These are phyloP conservation scores for Isatis tinctoria DNA, from an alignment of 345 rosid species.

Conservation along the genomic window DNA sequence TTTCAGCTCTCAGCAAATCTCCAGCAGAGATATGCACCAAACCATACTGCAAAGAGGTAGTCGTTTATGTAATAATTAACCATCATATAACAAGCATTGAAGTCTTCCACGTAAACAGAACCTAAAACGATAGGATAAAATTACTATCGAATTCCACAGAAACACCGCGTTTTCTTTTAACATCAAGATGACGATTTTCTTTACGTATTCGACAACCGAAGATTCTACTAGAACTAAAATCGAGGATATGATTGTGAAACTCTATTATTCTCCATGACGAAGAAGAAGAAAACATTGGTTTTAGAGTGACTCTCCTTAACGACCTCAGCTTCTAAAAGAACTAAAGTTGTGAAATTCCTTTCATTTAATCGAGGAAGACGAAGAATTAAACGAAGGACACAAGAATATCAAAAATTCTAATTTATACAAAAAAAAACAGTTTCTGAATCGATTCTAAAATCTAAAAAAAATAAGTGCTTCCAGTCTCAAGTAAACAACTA, in stretches of 20 bases:
- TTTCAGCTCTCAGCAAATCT: constrained; percentile 76
- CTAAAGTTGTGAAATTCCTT: background rate
- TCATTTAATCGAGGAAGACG: background rate
- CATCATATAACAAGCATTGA: background rate
- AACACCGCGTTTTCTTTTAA: background rate
- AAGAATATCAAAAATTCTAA: background rate
- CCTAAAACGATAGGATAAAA: background rate
- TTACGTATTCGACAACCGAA: background rate
- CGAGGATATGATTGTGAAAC: background rate
- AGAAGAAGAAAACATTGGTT: background rate
- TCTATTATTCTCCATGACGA: background rate
- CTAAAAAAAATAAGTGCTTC: background rate
- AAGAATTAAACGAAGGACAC: no score
- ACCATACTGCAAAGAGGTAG: constrained; percentile 59
- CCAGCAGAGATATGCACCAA: constrained; percentile 95
- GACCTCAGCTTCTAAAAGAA: background rate
- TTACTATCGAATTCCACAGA: background rate
- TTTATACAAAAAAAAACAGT: background rate
- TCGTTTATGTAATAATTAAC: background rate
- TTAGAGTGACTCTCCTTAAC: background rate
- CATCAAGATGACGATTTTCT: background rate
- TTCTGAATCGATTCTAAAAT: background rate
- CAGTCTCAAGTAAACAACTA: background rate
- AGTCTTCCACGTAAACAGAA: background rate
- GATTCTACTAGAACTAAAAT: background rate